A percentile compares a stretch with the other conserved stretches of the same genome.
These are phyloP conservation scores for Maudiozyma serrabonitensis DNA, from an alignment of 805 yeast species.

Conservation along the genomic window DNA sequence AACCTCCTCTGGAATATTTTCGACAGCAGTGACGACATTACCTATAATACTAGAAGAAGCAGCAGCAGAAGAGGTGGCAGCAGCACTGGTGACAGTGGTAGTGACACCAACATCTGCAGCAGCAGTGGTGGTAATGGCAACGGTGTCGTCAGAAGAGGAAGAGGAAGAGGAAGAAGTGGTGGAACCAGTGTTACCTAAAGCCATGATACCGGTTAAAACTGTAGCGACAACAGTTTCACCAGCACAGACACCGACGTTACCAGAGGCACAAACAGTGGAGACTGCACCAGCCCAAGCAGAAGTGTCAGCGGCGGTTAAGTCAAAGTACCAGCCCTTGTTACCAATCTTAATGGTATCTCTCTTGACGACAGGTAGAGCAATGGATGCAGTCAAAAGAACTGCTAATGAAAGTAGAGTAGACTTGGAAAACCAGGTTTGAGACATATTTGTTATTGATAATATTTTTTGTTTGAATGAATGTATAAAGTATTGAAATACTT, in stretches of 20 bases:
- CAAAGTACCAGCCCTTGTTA: conserved; percentile 2
- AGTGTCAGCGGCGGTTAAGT: conserved; percentile 1
- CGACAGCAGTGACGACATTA: neutral
- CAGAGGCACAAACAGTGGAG: conserved; percentile 1
- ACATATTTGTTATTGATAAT: neutral
- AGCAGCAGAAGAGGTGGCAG: neutral
- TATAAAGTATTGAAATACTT: neutral
- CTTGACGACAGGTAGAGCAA: neutral
- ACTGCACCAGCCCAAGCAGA: conserved; percentile 2
- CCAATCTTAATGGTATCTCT: conserved; percentile 2
- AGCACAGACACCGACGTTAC: neutral
- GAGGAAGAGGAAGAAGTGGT: neutral
- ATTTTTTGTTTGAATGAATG: neutral
- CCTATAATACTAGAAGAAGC: neutral
- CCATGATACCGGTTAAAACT: conserved; percentile 2
- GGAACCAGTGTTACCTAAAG: conserved; percentile 2
- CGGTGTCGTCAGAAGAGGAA: neutral
- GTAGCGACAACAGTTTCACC: conserved; percentile 3
- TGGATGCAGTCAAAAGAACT: neutral
- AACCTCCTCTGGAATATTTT: neutral
- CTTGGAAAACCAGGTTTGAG: conserved; percentile 1
- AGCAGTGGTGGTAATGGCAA: neutral
- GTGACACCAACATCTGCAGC: neutral
- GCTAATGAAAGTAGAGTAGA: neutral
- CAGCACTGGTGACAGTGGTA: neutral